Percentiles rank a stretch among this genome's conserved stretches.
phyloP scores from a whole-genome alignment of 2,329 filamentous ascomycete species.

The Fusarium aywerte region DNA sequence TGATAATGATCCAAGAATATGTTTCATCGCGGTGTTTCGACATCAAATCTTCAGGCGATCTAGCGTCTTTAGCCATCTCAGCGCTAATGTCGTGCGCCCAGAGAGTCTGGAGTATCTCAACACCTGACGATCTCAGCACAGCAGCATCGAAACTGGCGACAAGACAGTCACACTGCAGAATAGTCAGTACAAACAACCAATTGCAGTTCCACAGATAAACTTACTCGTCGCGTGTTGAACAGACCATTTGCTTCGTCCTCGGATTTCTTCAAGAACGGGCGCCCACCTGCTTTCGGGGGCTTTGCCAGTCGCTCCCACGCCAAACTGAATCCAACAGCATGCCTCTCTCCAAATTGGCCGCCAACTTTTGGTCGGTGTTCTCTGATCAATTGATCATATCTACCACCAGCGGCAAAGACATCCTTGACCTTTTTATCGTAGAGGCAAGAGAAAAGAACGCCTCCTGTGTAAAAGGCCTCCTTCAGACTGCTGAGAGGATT shows the following conservation, averaged over 20 bases:
- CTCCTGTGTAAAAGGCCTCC: constrained; percentile 88
- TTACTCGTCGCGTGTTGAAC: constrained; percentile 72
- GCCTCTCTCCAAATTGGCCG: constrained; percentile 70
- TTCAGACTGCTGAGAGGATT: constrained; percentile 89
- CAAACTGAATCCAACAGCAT: constrained; percentile 92
- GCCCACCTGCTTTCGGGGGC: constrained; percentile 66
- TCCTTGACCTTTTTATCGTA: constrained; percentile 86
- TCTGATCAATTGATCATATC: constrained; percentile 90
- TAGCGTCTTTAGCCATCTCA: constrained; percentile 83
- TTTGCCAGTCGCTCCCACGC: constrained; percentile 85
- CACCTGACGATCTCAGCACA: constrained; percentile 77
- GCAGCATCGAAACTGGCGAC: constrained; percentile 87
- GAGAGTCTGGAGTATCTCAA: constrained; percentile 80
- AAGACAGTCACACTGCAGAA: constrained; percentile 80
- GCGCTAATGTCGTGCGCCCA: constrained; percentile 89
- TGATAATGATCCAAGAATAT: constrained; percentile 88
- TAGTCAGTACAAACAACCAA: background rate
- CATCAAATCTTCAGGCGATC: constrained; percentile 82
- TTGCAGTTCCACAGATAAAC: constrained; percentile 45
- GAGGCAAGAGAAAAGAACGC: constrained; percentile 89
- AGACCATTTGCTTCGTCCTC: constrained; percentile 69
- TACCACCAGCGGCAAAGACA: constrained; percentile 91
- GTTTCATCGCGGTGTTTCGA: constrained; percentile 79
- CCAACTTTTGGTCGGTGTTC: constrained; percentile 80
- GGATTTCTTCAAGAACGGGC: constrained; percentile 74